Conservation (phyloP, 805 yeast genomes). For the Danielozyma ontarioensis region DNA sequence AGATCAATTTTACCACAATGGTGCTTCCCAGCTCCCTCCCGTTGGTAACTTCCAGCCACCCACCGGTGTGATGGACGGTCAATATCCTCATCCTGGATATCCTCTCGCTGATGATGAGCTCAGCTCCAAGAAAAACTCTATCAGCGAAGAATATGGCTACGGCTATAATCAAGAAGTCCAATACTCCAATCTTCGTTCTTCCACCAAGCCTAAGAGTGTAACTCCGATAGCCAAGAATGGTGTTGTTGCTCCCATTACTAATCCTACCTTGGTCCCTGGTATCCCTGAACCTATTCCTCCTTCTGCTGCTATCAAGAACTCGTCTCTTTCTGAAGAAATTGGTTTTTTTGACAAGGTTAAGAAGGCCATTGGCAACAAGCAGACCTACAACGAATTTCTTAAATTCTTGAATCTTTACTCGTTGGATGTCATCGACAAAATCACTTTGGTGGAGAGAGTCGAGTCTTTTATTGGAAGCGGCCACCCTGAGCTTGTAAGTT, state of each 20-base stretch:
- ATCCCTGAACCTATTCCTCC: conserved; percentile 76
- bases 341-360: conserved; percentile 89
- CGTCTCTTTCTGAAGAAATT: conserved; percentile 77
- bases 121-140: conserved; percentile 5
- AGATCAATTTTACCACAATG: conserved; percentile 19
- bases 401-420: conserved; percentile 83
- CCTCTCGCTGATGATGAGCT: conserved; percentile 1
- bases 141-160: conserved; percentile 24
- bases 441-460: conserved; percentile 74
- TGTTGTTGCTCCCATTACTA: conserved; percentile 31
- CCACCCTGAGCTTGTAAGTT: conserved; percentile 69
- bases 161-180: conserved; percentile 42
- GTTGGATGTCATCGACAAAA: conserved; percentile 83
- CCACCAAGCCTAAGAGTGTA: conserved; percentile 11
- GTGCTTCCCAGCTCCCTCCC: conserved; percentile 66
- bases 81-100: conserved; percentile 10
- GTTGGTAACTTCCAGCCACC: conserved; percentile 85
- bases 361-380: conserved; percentile 81
- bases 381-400: conserved; percentile 85
- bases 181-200: conserved; percentile 42
- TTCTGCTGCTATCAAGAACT: conserved; percentile 37
- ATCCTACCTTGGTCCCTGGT: conserved; percentile 76
- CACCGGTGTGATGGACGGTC: conserved; percentile 21
- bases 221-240: conserved; percentile 15
- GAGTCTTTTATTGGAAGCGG: conserved; percentile 78